phyloP scores from a whole-genome alignment of 2,329 filamentous ascomycete species.

The Cadophora luteo-olivacea region DNA sequence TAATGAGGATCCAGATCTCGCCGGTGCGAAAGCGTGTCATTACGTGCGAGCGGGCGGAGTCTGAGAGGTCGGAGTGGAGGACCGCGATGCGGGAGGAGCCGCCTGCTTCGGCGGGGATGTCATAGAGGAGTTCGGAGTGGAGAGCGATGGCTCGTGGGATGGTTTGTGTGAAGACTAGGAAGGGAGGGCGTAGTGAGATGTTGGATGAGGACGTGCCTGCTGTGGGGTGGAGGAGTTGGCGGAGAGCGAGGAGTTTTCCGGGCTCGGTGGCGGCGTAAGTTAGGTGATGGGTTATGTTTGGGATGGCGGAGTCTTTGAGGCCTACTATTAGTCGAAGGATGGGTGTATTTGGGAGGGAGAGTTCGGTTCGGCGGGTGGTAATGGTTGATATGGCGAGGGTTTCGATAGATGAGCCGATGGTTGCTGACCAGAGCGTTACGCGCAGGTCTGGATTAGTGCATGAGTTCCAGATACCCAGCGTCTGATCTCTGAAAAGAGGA shows the following conservation, averaged over 20 bases:
- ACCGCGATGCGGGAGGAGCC: conserved; percentile 86
- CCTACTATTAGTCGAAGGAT: conserved; percentile 91
- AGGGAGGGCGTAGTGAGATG: conserved; percentile 74
- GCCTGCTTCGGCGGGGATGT: conserved; percentile 88
- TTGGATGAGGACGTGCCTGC: conserved; percentile 58
- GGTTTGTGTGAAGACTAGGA: conserved; percentile 95
- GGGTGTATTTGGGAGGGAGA: conserved; percentile 47
- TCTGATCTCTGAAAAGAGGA: conserved; percentile 88
- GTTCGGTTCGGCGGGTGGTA: conserved; percentile 54
- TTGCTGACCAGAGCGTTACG: conserved; percentile 91
- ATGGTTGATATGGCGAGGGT: conserved; percentile 75
- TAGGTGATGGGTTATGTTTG: conserved; percentile 88
- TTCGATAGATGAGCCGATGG: conserved; percentile 94
- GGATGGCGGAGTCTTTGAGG: conserved; percentile 92
- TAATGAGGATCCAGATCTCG: conserved; percentile 96
- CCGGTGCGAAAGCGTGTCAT: conserved; percentile 91
- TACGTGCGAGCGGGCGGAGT: conserved; percentile 75
- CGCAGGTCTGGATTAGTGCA: conserved; percentile 75
- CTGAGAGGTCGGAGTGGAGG: conserved; percentile 85
- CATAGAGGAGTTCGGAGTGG: conserved; percentile 89
- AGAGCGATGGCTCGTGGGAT: conserved; percentile 89
- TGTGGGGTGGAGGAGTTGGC: conserved; percentile 84
- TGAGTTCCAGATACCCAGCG: conserved; percentile 80
- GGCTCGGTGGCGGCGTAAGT: conserved; percentile 91
- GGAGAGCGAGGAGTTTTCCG: conserved; percentile 89